These are phyloP conservation scores for Tremellales sp. DNA, from an alignment of 1,284 basidiomycete genomes.

Conservation along the genomic window DNA sequence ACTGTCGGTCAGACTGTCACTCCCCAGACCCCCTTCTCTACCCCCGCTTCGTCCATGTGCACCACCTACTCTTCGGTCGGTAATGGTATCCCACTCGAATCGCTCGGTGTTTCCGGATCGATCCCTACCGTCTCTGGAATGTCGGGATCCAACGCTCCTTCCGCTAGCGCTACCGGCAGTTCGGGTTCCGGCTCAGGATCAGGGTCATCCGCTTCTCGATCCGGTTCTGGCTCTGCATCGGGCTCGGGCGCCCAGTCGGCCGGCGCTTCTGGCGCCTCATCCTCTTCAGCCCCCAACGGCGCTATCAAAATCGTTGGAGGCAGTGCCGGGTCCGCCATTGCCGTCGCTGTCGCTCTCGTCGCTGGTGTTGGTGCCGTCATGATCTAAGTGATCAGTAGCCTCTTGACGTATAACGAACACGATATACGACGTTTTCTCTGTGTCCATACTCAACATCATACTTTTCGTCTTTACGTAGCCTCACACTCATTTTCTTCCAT, in stretches of 20 bases:
- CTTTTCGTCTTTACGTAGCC: not conserved
- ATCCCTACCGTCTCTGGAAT: slow-evolving; percentile 12
- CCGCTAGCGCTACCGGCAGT: slow-evolving; percentile 1
- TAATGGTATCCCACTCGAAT: slow-evolving; percentile 33
- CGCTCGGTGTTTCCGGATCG: slow-evolving; percentile 20
- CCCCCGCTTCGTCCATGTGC: slow-evolving; percentile 46
- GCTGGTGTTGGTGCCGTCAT: slow-evolving; percentile 1
- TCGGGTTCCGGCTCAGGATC: slow-evolving; percentile 8
- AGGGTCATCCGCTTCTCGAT: slow-evolving; percentile 9
- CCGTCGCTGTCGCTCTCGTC: not conserved
- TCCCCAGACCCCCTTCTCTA: slow-evolving; percentile 33
- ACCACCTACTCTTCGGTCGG: slow-evolving; percentile 45
- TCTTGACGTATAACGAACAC: too few species aligned
- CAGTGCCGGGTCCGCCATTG: not conserved
- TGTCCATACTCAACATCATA: not conserved
- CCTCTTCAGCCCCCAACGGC: not conserved
- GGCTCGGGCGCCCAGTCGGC: not conserved
- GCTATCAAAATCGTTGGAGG: not conserved
- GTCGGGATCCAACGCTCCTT: slow-evolving; percentile 9
- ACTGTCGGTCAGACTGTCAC: slow-evolving; percentile 42
- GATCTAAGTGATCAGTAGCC: not conserved
- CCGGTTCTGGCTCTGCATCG: slow-evolving; percentile 5
- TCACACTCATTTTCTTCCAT: too few species aligned
- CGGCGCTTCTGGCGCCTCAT: not conserved
- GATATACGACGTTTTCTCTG: too few species aligned